Conservation (phyloP, 164 flowering plant species). For the Magnolia sinica region DNA sequence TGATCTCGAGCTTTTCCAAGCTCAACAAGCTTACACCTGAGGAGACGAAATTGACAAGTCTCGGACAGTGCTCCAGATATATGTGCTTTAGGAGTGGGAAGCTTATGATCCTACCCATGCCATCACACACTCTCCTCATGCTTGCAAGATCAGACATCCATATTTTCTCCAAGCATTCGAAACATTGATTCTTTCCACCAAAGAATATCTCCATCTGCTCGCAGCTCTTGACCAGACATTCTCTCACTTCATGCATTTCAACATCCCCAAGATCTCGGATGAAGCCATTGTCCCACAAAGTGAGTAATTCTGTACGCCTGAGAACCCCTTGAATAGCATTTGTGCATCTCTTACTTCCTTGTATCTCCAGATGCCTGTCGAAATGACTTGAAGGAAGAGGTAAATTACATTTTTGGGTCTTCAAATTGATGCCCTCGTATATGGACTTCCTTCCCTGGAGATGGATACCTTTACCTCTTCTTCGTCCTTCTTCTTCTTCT, state of each 20-base stretch:
- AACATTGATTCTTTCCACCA: not conserved
- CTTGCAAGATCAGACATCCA: not conserved
- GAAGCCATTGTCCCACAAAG: not conserved
- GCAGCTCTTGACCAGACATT: not conserved
- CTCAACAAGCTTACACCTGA: not conserved
- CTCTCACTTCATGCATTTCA: not conserved
- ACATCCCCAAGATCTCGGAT: not conserved
- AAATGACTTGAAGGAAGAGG: no score
- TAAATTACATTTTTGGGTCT: not conserved
- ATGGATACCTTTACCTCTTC: not conserved
- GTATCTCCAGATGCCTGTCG: not conserved
- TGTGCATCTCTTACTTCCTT: not conserved
- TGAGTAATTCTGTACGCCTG: not conserved
- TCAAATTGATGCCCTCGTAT: not conserved
- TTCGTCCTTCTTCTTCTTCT: no score
- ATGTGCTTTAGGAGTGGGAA: not conserved
- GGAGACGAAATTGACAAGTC: not conserved
- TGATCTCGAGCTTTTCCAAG: conserved; percentile 1
- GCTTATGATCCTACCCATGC: no score
- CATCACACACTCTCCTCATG: no score
- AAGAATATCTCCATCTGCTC: not conserved
- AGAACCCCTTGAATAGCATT: not conserved
- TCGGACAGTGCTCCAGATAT: conserved; percentile 1
- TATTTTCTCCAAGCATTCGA: not conserved
- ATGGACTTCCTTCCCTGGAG: not conserved